These are phyloP conservation scores for Podaxis mareebaensis DNA, from an alignment of 768 basidiomycete species.

Conservation along the genomic window DNA sequence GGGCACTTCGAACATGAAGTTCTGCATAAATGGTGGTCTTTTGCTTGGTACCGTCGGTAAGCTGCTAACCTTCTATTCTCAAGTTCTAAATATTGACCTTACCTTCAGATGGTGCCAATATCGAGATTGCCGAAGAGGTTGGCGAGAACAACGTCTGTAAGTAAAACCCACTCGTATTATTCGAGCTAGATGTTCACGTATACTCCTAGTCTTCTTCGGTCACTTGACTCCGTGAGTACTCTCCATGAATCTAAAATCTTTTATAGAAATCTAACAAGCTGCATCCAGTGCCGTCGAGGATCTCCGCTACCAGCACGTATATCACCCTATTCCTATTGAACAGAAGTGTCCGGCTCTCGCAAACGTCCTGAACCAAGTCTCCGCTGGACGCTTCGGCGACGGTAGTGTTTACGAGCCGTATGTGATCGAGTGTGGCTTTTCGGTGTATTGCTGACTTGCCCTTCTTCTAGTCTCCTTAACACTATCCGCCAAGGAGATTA, in stretches of 20 bases:
- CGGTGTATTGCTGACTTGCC: slow-evolving; percentile 24
- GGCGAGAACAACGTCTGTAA: slow-evolving; percentile 91
- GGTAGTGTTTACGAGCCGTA: slow-evolving; percentile 82
- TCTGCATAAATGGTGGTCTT: slow-evolving; percentile 89
- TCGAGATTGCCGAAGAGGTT: slow-evolving; percentile 94
- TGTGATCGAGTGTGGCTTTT: slow-evolving; percentile 28
- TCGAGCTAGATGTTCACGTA: slow-evolving; percentile 5
- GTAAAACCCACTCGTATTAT: slow-evolving; percentile 32
- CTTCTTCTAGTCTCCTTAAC: slow-evolving; percentile 56
- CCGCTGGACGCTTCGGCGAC: slow-evolving; percentile 81
- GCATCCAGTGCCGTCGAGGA: slow-evolving; percentile 69
- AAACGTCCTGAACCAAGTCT: slow-evolving; percentile 73
- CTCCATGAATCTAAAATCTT: background rate
- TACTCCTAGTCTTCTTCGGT: slow-evolving; percentile 78
- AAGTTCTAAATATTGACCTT: background rate
- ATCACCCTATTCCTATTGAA: slow-evolving; percentile 79
- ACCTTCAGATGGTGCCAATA: slow-evolving; percentile 82
- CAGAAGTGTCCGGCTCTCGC: slow-evolving; percentile 84
- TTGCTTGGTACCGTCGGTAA: slow-evolving; percentile 79
- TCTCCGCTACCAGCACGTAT: slow-evolving; percentile 82
- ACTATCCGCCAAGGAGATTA: slow-evolving; percentile 77
- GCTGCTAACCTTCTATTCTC: slow-evolving; percentile 18
- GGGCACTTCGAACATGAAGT: slow-evolving; percentile 85
- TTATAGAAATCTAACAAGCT: background rate
- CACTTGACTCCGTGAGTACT: slow-evolving; percentile 67